Evolutionary conservation across 805 yeast species (phyloP).

Genomic region (Sungouiozyma intestinalis): DNA sequence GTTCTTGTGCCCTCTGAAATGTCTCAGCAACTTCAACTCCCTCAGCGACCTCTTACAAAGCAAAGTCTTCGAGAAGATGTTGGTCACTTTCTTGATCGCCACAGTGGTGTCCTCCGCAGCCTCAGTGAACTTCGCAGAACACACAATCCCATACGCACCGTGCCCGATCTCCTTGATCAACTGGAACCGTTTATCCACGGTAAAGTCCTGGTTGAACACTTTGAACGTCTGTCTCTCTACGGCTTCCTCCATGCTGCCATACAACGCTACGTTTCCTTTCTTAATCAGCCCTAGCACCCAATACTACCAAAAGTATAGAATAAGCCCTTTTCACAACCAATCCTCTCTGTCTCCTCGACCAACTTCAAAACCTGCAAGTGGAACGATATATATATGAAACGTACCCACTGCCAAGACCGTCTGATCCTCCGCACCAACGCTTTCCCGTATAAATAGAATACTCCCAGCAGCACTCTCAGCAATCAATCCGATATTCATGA

Average conservation of each 20-base stretch:
- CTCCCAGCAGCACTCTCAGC: too few relatives aligned
- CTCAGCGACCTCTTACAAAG: slow-evolving; percentile 86
- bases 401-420: too few relatives aligned
- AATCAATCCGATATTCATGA: background rate
- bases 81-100: slow-evolving; percentile 93
- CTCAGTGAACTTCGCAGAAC: slow-evolving; percentile 78
- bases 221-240: slow-evolving; percentile 42
- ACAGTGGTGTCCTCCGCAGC: slow-evolving; percentile 59
- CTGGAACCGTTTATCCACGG: slow-evolving; percentile 81
- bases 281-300: background rate
- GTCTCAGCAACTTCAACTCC: slow-evolving; percentile 80
- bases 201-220: slow-evolving; percentile 83
- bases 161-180: slow-evolving; percentile 91
- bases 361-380: background rate
- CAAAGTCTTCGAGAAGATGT: slow-evolving; percentile 83
- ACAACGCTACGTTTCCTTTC: background rate
- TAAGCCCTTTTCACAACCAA: background rate
- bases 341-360: background rate
- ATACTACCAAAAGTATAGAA: background rate
- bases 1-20: slow-evolving; percentile 92
- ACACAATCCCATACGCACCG: slow-evolving; percentile 96
- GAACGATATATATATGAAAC: background rate
- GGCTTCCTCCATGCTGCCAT: slow-evolving; percentile 16
- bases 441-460: too few relatives aligned
- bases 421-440: too few relatives aligned